A percentile compares a stretch with the other conserved stretches of the same genome.
These are phyloP conservation scores for Mentha longifolia DNA, from an alignment of 257 asterid genomes.

Conservation along the genomic window DNA sequence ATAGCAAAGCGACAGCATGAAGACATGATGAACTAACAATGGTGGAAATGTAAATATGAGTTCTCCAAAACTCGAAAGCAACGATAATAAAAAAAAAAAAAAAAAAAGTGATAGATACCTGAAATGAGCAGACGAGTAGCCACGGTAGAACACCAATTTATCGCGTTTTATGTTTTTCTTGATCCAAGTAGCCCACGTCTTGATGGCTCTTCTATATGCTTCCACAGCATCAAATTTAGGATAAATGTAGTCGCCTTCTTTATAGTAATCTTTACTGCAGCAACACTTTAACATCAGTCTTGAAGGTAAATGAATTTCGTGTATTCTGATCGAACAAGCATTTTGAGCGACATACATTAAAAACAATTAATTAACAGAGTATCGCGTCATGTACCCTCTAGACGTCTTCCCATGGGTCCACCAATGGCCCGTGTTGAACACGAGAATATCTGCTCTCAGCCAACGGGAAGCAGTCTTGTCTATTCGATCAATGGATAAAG, in stretches of 20 bases:
- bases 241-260: conserved; percentile 70
- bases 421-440: conserved; percentile 97
- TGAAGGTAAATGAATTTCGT: conserved; percentile 1
- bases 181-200: conserved; percentile 92
- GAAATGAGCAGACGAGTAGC: conserved; percentile 97
- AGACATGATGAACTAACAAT: too few species aligned
- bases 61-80: too few species aligned
- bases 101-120: conserved; percentile 48
- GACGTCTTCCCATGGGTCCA: conserved; percentile 99
- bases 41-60: too few species aligned
- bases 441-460: conserved; percentile 90
- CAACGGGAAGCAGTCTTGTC: conserved; percentile 86
- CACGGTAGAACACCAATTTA: conserved; percentile 81
- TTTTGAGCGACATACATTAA: conserved; percentile 4
- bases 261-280: conserved; percentile 87
- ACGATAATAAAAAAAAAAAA: too few species aligned
- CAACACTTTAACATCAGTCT: conserved; percentile 25
- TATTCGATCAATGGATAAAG: conserved; percentile 80
- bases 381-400: conserved; percentile 62
- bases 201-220: conserved; percentile 87
- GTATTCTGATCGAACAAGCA: background rate
- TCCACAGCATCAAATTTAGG: conserved; percentile 82
- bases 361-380: conserved; percentile 16
- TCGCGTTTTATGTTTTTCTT: conserved; percentile 47
- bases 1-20: too few species aligned